Evolutionary conservation across 306 rosid genomes (phyloP).

Genomic region (Castanospermum australe): DNA sequence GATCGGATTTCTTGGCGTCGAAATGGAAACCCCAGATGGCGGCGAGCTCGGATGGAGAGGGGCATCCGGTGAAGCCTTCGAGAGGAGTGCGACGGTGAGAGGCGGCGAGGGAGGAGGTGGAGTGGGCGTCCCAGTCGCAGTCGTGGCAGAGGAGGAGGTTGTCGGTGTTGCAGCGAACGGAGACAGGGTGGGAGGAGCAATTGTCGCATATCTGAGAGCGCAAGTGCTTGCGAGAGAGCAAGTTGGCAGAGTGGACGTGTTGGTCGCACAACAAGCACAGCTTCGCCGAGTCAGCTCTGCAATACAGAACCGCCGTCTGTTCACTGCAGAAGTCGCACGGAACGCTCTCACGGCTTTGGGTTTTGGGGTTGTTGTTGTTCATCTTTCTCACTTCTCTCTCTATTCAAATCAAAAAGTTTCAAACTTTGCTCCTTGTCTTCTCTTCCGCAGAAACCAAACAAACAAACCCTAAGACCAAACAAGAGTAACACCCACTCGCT

Average conservation of each 20-base stretch:
- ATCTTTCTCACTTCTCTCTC: background rate
- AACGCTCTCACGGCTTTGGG: constrained; percentile 21
- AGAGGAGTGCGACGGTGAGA: constrained; percentile 47
- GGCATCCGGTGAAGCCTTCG: constrained; percentile 64
- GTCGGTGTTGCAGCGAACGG: constrained; percentile 61
- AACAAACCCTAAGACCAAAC: too few species aligned
- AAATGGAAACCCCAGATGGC: constrained; percentile 55
- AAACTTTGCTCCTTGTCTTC: too few species aligned
- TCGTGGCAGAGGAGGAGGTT: constrained; percentile 63
- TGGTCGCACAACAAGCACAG: constrained; percentile 70
- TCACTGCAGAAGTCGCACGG: constrained; percentile 65
- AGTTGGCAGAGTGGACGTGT: constrained; percentile 69
- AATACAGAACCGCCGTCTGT: constrained; percentile 55
- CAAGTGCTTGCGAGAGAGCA: constrained; percentile 57
- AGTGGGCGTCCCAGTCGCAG: constrained; percentile 68
- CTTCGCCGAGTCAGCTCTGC: constrained; percentile 74
- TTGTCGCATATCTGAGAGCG: constrained; percentile 74
- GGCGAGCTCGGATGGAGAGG: constrained; percentile 55
- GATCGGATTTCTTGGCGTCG: constrained; percentile 15
- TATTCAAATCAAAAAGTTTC: too few species aligned
- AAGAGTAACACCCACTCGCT: too few species aligned
- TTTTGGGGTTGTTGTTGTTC: constrained; percentile 40
- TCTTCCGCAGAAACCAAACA: too few species aligned
- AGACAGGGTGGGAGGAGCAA: constrained; percentile 51
- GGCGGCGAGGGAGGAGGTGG: constrained; percentile 40